Evolutionary conservation across 768 basidiomycete species (phyloP).

Genomic region (Trametes cinnabarina): DNA sequence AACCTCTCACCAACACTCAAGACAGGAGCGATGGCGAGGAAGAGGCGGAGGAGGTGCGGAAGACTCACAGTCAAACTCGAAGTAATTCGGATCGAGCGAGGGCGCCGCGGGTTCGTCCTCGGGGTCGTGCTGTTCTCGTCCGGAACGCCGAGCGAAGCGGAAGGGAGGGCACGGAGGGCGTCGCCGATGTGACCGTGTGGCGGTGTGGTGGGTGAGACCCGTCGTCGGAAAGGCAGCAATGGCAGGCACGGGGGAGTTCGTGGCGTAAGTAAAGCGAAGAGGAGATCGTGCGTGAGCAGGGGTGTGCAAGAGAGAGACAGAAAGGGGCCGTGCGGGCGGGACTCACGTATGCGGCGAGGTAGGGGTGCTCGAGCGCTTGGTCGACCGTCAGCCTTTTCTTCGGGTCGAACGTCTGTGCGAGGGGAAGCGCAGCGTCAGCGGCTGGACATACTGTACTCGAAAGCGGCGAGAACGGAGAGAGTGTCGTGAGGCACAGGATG

Average conservation of each 20-base stretch:
- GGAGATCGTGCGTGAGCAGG: background rate
- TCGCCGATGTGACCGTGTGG: background rate
- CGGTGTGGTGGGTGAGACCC: too few species aligned
- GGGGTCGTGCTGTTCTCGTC: constrained; percentile 62
- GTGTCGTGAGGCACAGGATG: background rate
- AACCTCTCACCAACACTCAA: too few species aligned
- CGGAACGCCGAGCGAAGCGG: background rate
- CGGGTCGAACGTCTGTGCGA: constrained; percentile 81
- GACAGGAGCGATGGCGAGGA: constrained; percentile 27
- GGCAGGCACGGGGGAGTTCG: background rate
- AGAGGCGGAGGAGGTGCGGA: background rate
- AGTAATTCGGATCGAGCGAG: constrained; percentile 80
- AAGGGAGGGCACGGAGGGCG: background rate
- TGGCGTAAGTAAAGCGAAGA: background rate
- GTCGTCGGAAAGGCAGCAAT: too few species aligned
- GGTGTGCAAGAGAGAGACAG: background rate
- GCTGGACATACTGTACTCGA: too few species aligned
- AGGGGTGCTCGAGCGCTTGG: constrained; percentile 80
- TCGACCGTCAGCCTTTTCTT: constrained; percentile 83
- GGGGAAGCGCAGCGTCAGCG: background rate
- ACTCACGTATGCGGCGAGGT: constrained; percentile 72
- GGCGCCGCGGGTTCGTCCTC: constrained; percentile 86
- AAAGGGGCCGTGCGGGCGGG: background rate
- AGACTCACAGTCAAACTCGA: constrained; percentile 80
- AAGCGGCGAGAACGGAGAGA: too few species aligned